These are phyloP conservation scores for Nannizzia gypsea DNA, from an alignment of 2,329 filamentous ascomycete species.

Conservation along the genomic window DNA sequence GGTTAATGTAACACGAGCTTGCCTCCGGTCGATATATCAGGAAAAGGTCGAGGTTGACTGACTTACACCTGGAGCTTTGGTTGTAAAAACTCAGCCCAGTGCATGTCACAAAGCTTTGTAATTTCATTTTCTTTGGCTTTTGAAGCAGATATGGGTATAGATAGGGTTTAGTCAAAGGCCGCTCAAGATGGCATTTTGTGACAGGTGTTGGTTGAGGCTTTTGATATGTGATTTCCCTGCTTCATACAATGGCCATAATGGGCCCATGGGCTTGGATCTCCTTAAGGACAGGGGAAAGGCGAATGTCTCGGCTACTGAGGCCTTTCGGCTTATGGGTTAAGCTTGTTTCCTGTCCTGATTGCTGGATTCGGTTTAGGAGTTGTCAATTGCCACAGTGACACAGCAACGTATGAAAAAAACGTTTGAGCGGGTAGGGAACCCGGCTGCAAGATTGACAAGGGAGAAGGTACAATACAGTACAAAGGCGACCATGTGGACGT, in stretches of 20 bases:
- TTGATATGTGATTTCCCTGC: not conserved
- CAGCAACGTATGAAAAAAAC: not conserved
- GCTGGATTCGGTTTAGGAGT: not conserved
- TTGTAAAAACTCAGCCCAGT: not conserved
- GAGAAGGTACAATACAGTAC: not conserved
- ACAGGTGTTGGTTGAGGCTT: not conserved
- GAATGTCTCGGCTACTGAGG: not conserved
- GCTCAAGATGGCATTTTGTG: not conserved
- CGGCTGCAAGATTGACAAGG: not conserved
- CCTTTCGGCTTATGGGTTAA: not conserved
- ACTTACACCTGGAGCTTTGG: not conserved
- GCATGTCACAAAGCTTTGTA: not conserved
- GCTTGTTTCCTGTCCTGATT: not conserved
- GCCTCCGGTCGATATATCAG: not conserved
- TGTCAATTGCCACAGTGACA: not conserved
- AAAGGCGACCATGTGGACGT: conserved; percentile 1
- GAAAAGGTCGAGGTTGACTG: not conserved
- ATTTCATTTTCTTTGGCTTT: not conserved
- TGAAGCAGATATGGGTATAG: not conserved
- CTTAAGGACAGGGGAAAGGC: not conserved
- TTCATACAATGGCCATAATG: not conserved
- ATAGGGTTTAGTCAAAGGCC: not conserved
- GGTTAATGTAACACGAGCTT: not conserved
- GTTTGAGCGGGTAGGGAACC: not conserved
- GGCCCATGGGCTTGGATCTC: not conserved